Percentiles rank a stretch among this genome's conserved stretches.
Evolutionary conservation across 1,139 yeast species (phyloP).

Genomic region (Candida sp.): DNA sequence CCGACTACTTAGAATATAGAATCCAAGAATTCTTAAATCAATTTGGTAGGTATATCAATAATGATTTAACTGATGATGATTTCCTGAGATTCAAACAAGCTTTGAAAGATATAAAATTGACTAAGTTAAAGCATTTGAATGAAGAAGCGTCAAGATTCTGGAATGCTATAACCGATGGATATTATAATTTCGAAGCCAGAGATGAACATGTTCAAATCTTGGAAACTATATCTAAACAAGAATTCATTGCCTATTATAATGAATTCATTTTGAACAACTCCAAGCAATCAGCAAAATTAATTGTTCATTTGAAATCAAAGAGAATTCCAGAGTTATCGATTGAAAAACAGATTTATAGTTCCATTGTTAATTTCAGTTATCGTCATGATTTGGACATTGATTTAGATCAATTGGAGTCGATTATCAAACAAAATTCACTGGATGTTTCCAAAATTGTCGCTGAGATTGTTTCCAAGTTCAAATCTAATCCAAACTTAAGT

Average conservation of each 20-base stretch:
- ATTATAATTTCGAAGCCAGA: conserved; percentile 65
- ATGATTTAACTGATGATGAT: conserved; percentile 52
- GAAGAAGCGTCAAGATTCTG: conserved; percentile 74
- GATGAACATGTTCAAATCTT: conserved; percentile 57
- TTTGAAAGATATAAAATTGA: conserved; percentile 59
- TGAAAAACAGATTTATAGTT: conserved; percentile 21
- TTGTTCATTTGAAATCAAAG: conserved; percentile 70
- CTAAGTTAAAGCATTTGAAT: conserved; percentile 69
- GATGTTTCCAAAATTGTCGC: conserved; percentile 15
- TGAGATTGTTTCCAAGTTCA: conserved; percentile 7
- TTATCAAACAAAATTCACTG: conserved; percentile 17
- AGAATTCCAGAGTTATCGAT: conserved; percentile 24
- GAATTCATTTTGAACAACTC: conserved; percentile 37
- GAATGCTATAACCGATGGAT: conserved; percentile 69
- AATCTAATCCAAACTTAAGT: conserved; percentile 1
- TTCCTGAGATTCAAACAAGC: conserved; percentile 70
- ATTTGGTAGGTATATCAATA: conserved; percentile 33
- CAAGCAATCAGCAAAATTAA: conserved; percentile 43
- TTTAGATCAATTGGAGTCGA: conserved; percentile 23
- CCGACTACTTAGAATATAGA: conserved; percentile 73
- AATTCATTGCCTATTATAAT: conserved; percentile 55
- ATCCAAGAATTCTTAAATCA: conserved; percentile 60
- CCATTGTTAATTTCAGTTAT: conserved; percentile 25
- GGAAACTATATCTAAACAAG: conserved; percentile 49
- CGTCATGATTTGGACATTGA: conserved; percentile 19